Evolutionary conservation across 192 early-diverging fungal genomes (phyloP), one percentile per base, ranked within the genome.

Genomic region (Mortierella alpina): DNA sequence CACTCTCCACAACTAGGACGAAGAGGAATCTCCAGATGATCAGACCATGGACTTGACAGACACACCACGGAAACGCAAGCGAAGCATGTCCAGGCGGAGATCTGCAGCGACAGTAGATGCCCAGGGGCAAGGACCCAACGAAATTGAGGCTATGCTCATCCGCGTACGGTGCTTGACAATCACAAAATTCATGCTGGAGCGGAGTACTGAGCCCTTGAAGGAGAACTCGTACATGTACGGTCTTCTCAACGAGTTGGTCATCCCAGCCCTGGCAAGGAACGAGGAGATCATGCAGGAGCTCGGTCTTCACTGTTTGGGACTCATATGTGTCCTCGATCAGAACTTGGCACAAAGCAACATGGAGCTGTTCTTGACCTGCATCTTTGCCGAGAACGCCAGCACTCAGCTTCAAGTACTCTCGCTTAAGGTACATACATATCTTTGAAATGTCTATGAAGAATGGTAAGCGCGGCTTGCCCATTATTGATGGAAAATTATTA

Each of bases 291-390:
- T 95, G 42, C 89, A 92, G 50, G 92, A 94, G 75, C 87, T 92
- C 48, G 95, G 93, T 31, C 84, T 96, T 44, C 91, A 95, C 59
- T 96, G 95, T 68, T 86, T 96, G 59, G 93, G 92, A 13, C 87
- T 96, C 40, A 87, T 87, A 62, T 96, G 95, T 72, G 79, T 89
- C 17, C 74, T 95, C 42, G 95, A 96, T 75, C 91, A 91, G 85
- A 84, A 71, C 14, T 79, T 98, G 51, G 93, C 92, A 1, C 68
- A 89, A 22, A 89, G 92, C 66, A 96, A 96, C 59, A 68, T 92
- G 20, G 72, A 82, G 23, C 83, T 95, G 23, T 96, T 96, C 82
- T 84, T 92, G 23, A 87, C 92, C 57, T 92, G 87, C 44, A 86
- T 89, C 49, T 80, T 80, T 74, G 70, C 70, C 8, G 71, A 85